Percentiles rank a stretch among this genome's conserved stretches.
phyloP scores from a whole-genome alignment of 106 monocot species.

The Dioscorea dumetorum region DNA sequence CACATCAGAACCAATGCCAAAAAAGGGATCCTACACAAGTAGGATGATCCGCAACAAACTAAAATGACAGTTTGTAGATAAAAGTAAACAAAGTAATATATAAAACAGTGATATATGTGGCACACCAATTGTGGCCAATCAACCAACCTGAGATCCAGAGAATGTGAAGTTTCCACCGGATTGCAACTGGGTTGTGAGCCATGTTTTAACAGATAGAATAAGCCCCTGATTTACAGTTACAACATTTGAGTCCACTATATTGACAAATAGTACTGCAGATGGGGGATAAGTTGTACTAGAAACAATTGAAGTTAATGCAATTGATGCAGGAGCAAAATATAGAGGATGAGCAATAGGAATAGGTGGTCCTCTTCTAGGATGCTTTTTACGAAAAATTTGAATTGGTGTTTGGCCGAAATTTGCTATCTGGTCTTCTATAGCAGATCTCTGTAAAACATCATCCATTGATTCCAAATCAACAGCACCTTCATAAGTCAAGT shows the following conservation, averaged over 20 bases:
- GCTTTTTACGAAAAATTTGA: slow-evolving; percentile 95
- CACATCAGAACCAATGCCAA: slow-evolving; percentile 86
- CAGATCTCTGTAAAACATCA: slow-evolving; percentile 81
- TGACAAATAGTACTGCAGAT: slow-evolving; percentile 68
- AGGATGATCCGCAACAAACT: background rate
- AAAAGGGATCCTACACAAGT: slow-evolving; percentile 73
- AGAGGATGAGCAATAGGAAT: slow-evolving; percentile 90
- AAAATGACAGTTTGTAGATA: too few species aligned
- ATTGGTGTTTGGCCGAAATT: slow-evolving; percentile 99
- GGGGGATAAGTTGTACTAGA: slow-evolving; percentile 33
- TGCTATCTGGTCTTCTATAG: slow-evolving; percentile 99
- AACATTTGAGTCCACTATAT: slow-evolving; percentile 63
- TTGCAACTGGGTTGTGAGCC: slow-evolving; percentile 87
- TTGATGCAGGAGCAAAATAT: slow-evolving; percentile 94
- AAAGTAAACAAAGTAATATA: too few species aligned
- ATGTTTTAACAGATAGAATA: slow-evolving; percentile 64
- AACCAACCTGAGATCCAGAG: slow-evolving; percentile 85
- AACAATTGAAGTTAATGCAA: slow-evolving; percentile 62
- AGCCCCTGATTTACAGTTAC: slow-evolving; percentile 61
- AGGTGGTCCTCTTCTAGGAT: slow-evolving; percentile 94
- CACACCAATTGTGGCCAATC: background rate
- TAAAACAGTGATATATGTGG: too few species aligned
- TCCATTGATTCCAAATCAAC: slow-evolving; percentile 96
- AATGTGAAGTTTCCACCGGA: slow-evolving; percentile 95
- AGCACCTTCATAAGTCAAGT: slow-evolving; percentile 97